Conservation (phyloP, 140 eudicot species). For the Cichorium intybus region DNA sequence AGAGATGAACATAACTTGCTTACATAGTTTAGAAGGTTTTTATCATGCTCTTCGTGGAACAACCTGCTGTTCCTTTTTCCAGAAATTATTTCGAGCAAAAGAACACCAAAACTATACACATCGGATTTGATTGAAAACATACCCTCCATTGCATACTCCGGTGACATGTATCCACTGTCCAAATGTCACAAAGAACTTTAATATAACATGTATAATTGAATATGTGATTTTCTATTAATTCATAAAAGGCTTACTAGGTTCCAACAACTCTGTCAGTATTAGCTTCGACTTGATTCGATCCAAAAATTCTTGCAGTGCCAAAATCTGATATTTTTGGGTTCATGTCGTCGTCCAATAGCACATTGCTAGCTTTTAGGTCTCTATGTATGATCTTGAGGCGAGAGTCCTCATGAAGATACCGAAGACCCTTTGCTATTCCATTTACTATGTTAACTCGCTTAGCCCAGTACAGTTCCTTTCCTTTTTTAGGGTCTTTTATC, state of each 20-base stretch:
- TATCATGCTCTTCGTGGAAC: slow-evolving; percentile 15
- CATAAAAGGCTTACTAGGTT: slow-evolving; percentile 35
- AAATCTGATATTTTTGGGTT: slow-evolving; percentile 48
- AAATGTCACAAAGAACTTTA: neutral
- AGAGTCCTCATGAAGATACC: slow-evolving; percentile 46
- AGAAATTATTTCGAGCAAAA: slow-evolving; percentile 32
- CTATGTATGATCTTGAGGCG: too few relatives aligned
- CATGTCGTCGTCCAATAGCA: slow-evolving; percentile 35
- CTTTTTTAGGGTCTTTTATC: slow-evolving; percentile 19
- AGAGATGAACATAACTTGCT: too few relatives aligned
- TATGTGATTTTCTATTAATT: too few relatives aligned
- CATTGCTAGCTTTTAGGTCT: too few relatives aligned
- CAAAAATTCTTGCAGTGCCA: slow-evolving; percentile 49
- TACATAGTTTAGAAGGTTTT: slow-evolving; percentile 14
- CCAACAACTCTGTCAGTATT: slow-evolving; percentile 41
- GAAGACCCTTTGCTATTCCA: slow-evolving; percentile 45
- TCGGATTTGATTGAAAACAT: slow-evolving; percentile 37
- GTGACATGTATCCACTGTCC: slow-evolving; percentile 45
- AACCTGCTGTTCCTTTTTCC: slow-evolving; percentile 35
- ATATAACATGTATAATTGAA: too few relatives aligned
- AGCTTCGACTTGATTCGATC: slow-evolving; percentile 35
- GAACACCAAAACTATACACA: slow-evolving; percentile 49
- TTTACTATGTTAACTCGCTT: slow-evolving; percentile 31
- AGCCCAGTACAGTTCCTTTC: slow-evolving; percentile 31
- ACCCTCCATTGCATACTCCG: slow-evolving; percentile 59